A percentile compares a stretch with the other conserved stretches of the same genome.
Evolutionary conservation across 1,139 yeast genomes (phyloP).

Genomic region (Wickerhamomyces sp.): DNA sequence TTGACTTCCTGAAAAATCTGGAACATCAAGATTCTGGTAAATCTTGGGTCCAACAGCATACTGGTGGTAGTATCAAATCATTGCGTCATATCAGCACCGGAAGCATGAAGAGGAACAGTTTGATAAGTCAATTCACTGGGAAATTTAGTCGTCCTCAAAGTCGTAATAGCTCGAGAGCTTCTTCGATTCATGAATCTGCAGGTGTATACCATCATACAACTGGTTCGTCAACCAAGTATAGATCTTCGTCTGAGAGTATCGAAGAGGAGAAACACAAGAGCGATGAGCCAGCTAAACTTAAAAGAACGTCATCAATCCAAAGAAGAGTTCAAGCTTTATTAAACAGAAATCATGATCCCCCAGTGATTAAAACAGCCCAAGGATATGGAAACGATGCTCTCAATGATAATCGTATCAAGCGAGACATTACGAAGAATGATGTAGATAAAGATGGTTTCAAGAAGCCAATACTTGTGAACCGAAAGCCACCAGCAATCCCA

Average conservation of each 20-base stretch:
- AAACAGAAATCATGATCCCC: slow-evolving; percentile 41
- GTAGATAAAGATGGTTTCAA: slow-evolving; percentile 22
- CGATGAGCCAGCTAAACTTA: slow-evolving; percentile 29
- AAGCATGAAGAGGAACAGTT: slow-evolving; percentile 14
- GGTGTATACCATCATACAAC: slow-evolving; percentile 13
- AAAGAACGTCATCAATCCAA: slow-evolving; percentile 47
- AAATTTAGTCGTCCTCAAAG: slow-evolving; percentile 23
- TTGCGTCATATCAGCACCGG: slow-evolving; percentile 26
- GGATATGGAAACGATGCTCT: slow-evolving; percentile 58
- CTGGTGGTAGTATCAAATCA: slow-evolving; percentile 56
- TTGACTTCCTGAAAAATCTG: slow-evolving; percentile 57
- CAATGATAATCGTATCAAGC: neutral
- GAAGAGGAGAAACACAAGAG: slow-evolving; percentile 17
- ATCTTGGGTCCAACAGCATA: slow-evolving; percentile 75
- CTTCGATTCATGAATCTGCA: slow-evolving; percentile 22
- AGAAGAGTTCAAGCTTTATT: slow-evolving; percentile 62
- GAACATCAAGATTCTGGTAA: slow-evolving; percentile 34
- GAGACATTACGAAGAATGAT: neutral
- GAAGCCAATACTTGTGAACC: slow-evolving; percentile 19
- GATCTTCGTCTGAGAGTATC: slow-evolving; percentile 21
- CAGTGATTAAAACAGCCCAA: slow-evolving; percentile 54
- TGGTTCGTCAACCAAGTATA: slow-evolving; percentile 11
- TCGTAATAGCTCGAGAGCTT: slow-evolving; percentile 23
- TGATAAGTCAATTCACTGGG: slow-evolving; percentile 23
- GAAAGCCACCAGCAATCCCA: slow-evolving; percentile 12